Evolutionary conservation across 495 filamentous ascomycete genomes (phyloP).

Genomic region (Xylaria scruposa): DNA sequence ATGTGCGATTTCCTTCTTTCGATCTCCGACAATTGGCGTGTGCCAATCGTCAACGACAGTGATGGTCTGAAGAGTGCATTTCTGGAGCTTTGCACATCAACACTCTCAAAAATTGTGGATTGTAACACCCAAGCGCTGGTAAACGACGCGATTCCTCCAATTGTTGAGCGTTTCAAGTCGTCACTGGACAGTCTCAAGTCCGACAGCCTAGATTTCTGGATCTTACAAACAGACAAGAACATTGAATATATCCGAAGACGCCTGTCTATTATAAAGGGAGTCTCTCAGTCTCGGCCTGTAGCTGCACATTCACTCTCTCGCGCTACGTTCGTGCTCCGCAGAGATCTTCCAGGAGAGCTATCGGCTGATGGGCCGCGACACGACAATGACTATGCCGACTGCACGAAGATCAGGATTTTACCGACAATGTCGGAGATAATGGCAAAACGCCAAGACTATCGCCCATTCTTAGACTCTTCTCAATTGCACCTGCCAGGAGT

Average conservation of each 20-base stretch:
- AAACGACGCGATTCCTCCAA: slow-evolving; percentile 28
- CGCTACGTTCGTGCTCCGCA: slow-evolving; percentile 44
- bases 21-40: neutral
- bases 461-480: slow-evolving; percentile 57
- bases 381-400: slow-evolving; percentile 69
- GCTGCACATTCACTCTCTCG: neutral
- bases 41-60: neutral
- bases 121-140: slow-evolving; percentile 35
- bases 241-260: slow-evolving; percentile 35
- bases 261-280: slow-evolving; percentile 27
- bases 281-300: neutral
- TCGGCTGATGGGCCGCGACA: slow-evolving; percentile 63
- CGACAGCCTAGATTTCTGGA: slow-evolving; percentile 22
- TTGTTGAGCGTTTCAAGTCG: slow-evolving; percentile 22
- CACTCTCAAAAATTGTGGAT: slow-evolving; percentile 37
- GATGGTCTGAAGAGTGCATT: slow-evolving; percentile 26
- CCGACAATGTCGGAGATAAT: slow-evolving; percentile 68
- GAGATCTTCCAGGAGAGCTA: slow-evolving; percentile 58
- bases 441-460: slow-evolving; percentile 59
- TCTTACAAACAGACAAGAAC: slow-evolving; percentile 34
- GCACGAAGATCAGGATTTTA: slow-evolving; percentile 64
- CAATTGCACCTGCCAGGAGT: slow-evolving; percentile 64
- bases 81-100: slow-evolving; percentile 35
- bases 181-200: slow-evolving; percentile 17
- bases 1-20: slow-evolving; percentile 31